Evolutionary conservation across 768 basidiomycete genomes (phyloP), one percentile per base, ranked within the genome.

Genomic region (Amanita pallidorosea): DNA sequence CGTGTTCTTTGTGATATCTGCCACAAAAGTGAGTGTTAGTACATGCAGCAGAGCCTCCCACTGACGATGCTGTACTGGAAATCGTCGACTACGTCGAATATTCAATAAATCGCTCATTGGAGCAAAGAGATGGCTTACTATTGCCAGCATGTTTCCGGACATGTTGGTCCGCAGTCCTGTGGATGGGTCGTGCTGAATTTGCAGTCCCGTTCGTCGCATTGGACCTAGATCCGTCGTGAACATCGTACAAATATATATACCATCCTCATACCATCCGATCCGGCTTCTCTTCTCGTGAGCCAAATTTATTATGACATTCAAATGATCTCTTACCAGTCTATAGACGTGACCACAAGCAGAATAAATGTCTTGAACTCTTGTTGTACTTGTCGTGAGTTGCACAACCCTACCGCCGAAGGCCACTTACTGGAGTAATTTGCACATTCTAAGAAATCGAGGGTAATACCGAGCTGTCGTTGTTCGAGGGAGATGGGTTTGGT

Each of bases 171-270:
- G 58, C 85, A 88, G 52, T 78, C 67, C 23, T 47, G 56, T 27
- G 81, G 81, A 65, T 88, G 85, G 15, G 64, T 64, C 8, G 74
- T 67, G 57, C 85, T 87, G 70, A 88, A 88, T 63, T 74, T 85
- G 76, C 85, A 88, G 60, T 63, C 70, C 31, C 68, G 69, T 60
- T 81, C 71, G 46, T 76, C 79, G 65, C 85, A 88, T 56, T 74
- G 72, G 48, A 85, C 75, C 85, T 87, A 55, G 60, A 60, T 49
- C 42, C 51, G 29, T 51, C 48, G 33, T 20, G 45, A 38, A 43
- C 46, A 50, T 54, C 42, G 50, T 51, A 48, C 45, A 34, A 45
- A 47, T 51, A 49, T 9, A 33, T 27, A 45, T 48, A 50, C 53
- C 53, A 44, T 35, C 40, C 54, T 48, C 68, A 53, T 54, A 83